Conservation (phyloP, 108 stramenopile species). For the Stephanodiscus minutulus region DNA sequence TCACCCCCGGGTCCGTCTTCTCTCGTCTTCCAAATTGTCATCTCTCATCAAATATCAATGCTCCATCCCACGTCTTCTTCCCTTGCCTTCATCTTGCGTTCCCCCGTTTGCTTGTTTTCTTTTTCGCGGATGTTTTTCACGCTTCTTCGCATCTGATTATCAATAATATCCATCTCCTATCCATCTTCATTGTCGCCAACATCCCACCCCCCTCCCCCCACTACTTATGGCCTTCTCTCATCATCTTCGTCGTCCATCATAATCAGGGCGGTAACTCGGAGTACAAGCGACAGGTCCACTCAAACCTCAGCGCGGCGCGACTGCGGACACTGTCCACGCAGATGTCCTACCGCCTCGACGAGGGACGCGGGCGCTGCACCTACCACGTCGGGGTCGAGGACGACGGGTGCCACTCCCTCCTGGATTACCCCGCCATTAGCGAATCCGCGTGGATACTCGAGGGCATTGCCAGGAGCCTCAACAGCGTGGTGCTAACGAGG, state of each 20-base stretch:
- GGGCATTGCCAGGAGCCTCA: conserved; percentile 71
- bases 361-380: conserved; percentile 69
- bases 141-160: no score
- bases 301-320: conserved; percentile 53
- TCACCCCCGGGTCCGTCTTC: no score
- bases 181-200: no score
- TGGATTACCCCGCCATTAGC: conserved; percentile 64
- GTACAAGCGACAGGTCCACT: conserved; percentile 85
- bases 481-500: conserved; percentile 75
- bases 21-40: no score
- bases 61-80: no score
- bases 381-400: conserved; percentile 88
- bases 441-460: conserved; percentile 74
- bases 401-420: conserved; percentile 81
- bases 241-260: not conserved
- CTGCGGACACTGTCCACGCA: conserved; percentile 83
- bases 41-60: no score
- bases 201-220: no score
- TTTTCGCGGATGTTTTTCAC: no score
- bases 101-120: no score
- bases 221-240: no score
- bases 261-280: conserved; percentile 70
- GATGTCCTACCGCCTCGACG: conserved; percentile 84
- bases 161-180: no score
- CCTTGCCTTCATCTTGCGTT: no score